Evolutionary conservation across 768 basidiomycete species (phyloP).

Genomic region (Coprinopsis sp.): DNA sequence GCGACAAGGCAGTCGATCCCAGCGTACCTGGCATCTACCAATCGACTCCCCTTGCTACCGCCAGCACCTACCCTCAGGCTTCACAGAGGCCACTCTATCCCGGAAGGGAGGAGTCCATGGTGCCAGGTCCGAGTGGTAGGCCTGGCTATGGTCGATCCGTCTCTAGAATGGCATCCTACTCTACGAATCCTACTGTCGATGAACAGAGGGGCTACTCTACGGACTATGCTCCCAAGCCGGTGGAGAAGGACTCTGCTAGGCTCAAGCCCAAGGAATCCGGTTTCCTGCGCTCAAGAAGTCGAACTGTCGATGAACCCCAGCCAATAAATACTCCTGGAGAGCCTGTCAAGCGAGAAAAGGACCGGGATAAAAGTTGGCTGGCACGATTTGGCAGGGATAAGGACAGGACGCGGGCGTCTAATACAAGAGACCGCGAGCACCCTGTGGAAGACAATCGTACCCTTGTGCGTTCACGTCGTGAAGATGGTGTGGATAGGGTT

Average conservation of each 20-base stretch:
- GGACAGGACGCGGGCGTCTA: conserved; percentile 5
- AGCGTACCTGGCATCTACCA: neutral
- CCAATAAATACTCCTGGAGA: neutral
- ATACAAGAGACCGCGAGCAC: too few relatives aligned
- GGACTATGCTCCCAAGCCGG: neutral
- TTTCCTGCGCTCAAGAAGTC: neutral
- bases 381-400: conserved; percentile 3
- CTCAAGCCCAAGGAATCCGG: neutral
- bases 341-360: conserved; percentile 4
- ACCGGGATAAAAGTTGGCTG: conserved; percentile 1
- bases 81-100: neutral
- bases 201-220: conserved; percentile 1
- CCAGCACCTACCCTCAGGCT: conserved; percentile 1
- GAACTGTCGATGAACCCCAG: neutral
- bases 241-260: neutral
- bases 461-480: neutral
- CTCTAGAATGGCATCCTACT: neutral
- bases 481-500: neutral
- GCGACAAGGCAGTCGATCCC: neutral
- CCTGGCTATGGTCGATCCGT: neutral
- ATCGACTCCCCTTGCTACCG: neutral
- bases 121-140: neutral
- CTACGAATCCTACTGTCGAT: neutral
- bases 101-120: neutral
- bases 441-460: too few relatives aligned